Evolutionary conservation across 2,329 filamentous ascomycete genomes (phyloP).

Genomic region (Colletotrichum zoysiae): DNA sequence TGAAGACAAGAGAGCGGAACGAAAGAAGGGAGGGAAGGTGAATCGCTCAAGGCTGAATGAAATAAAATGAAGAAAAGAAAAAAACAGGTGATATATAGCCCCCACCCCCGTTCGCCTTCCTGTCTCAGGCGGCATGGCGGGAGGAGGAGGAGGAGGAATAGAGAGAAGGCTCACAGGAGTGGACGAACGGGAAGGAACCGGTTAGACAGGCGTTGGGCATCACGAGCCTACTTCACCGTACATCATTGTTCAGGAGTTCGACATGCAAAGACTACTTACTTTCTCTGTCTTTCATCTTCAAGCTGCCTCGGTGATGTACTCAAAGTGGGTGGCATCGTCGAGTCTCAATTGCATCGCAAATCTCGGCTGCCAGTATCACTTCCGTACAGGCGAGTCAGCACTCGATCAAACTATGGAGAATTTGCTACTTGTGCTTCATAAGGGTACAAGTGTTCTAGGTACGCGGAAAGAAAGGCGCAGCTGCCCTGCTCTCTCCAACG

Average conservation of each 20-base stretch:
- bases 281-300: neutral
- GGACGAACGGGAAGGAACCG: neutral
- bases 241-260: neutral
- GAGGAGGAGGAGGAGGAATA: neutral
- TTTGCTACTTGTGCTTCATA: slow-evolving; percentile 11
- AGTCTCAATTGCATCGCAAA: neutral
- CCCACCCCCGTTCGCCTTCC: neutral
- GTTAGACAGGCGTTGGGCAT: slow-evolving; percentile 3
- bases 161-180: neutral
- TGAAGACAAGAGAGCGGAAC: neutral
- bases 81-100: neutral
- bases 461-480: slow-evolving; percentile 5
- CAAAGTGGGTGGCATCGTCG: neutral
- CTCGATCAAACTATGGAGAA: neutral
- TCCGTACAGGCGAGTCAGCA: neutral
- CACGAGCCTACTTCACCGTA: neutral
- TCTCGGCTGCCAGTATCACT: neutral
- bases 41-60: neutral
- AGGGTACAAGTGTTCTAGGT: slow-evolving; percentile 33
- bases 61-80: neutral
- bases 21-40: neutral
- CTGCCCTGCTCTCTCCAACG: neutral
- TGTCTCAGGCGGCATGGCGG: neutral
- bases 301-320: neutral
- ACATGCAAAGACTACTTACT: neutral